Base-by-base conservation (phyloP, 306 rosid species). In the Prinsepia uniflora region DNA sequence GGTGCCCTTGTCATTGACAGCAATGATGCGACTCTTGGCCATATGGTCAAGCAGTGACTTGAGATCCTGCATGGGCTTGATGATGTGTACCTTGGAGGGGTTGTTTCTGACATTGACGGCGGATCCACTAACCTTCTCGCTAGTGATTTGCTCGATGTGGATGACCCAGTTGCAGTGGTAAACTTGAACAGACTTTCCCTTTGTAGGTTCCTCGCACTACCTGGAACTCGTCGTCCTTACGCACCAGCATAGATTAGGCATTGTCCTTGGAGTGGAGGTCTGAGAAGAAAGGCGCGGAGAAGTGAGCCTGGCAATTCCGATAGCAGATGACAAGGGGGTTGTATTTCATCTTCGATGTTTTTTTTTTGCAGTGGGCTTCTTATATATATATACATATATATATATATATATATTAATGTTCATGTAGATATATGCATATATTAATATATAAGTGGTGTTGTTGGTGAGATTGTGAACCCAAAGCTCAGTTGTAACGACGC, bases 121-220 rank as follows among this genome's bases (percentile, higher is more conserved):
- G 6, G 94, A 87, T 0, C 98, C 98, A 40, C 89, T 94, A 0
- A 94, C 98, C 88, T 94, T 94, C 84, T 94, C 98, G 0, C 98
- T 86, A 0, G 98, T 94, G 43, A 94, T 89, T 7, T 97, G 86
- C 72, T 94, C 98, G 57, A 94, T 82, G 85, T 94, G 98, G 72
- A 94, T 90, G 15, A 89, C 94, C 97, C 97, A 94, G 63, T 94
- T 94, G 17, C 94, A 92, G 30, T 97, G 97, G 75, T 94, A 94
- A 0, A 94, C 98, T 85, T 88, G 94, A 0, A 90, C 96, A 0
- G 90, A 87, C 81, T 94, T 94, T 0, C 98, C 98, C 39, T 94
- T 90, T 94, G 89, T 63, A 89, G 34, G 97, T 93, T 0, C 98
- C 98, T 0, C 98, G 85, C 4, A 94, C 89, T 5, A 94, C 90